phyloP scores from a whole-genome alignment of 1,284 basidiomycete species.

The Hortiboletus rubellus region DNA sequence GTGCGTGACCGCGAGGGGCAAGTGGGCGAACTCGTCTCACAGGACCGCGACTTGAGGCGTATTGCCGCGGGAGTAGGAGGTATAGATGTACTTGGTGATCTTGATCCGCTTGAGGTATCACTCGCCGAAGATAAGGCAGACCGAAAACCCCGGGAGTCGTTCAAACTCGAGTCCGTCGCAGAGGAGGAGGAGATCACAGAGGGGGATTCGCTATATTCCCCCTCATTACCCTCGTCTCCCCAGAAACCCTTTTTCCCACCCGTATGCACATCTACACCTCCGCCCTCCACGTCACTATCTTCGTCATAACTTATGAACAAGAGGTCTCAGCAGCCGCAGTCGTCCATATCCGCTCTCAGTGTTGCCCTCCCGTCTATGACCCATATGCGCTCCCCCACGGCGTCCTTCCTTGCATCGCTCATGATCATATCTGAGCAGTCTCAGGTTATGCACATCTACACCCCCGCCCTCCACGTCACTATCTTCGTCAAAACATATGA shows the following conservation, averaged over 20 bases:
- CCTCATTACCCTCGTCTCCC: conserved; percentile 32
- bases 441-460: conserved; percentile 1
- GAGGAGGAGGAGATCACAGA: conserved; percentile 53
- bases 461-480: conserved; percentile 26
- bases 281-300: conserved; percentile 30
- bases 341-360: conserved; percentile 33
- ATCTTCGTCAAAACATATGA: conserved; percentile 20
- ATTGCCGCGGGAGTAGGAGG: conserved; percentile 76
- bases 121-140: conserved; percentile 38
- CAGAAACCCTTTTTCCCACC: conserved; percentile 26
- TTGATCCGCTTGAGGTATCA: conserved; percentile 63
- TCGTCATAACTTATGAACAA: conserved; percentile 15
- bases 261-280: conserved; percentile 2
- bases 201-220: conserved; percentile 35
- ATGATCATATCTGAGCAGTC: conserved; percentile 81
- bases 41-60: conserved; percentile 74
- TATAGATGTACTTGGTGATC: conserved; percentile 63
- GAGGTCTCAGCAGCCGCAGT: conserved; percentile 23
- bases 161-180: conserved; percentile 43
- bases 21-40: conserved; percentile 71
- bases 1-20: conserved; percentile 74
- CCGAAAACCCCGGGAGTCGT: conserved; percentile 7
- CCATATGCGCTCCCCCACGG: conserved; percentile 68
- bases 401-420: conserved; percentile 71
- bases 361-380: conserved; percentile 45